phyloP scores from a whole-genome alignment of 345 rosid genomes.

The Brassica nigra region DNA sequence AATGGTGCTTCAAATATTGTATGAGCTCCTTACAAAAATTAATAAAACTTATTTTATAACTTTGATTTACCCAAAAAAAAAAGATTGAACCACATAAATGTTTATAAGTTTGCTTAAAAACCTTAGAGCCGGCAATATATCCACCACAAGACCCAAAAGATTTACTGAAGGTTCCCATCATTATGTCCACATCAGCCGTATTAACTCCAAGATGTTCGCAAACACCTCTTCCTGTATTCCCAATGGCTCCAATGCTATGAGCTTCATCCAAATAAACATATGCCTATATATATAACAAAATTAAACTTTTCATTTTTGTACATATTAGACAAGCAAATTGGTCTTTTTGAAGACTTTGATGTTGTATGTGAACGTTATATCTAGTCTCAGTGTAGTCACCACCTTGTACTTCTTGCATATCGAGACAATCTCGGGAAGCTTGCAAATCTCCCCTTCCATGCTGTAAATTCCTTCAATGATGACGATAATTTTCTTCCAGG shows the following conservation, averaged over 20 bases:
- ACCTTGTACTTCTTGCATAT: conserved; percentile 94
- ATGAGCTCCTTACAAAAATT: conserved; percentile 68
- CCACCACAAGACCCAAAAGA: conserved; percentile 99
- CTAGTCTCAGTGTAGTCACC: conserved; percentile 25
- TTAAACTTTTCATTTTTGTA: not conserved
- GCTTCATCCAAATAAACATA: conserved; percentile 94
- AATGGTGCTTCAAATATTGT: conserved; percentile 64
- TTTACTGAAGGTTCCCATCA: conserved; percentile 99
- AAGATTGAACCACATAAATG: not conserved
- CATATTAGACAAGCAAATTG: conserved; percentile 12
- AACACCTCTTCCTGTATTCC: conserved; percentile 90
- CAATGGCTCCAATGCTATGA: conserved; percentile 98
- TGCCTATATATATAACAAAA: conserved; percentile 47
- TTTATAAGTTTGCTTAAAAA: conserved; percentile 27
- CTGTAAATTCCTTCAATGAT: conserved; percentile 92
- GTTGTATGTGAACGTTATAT: not conserved
- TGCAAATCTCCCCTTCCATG: conserved; percentile 94
- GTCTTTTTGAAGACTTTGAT: conserved; percentile 1
- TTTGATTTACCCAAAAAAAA: not conserved
- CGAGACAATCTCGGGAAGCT: conserved; percentile 86
- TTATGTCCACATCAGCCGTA: conserved; percentile 86
- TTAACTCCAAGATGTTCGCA: conserved; percentile 95
- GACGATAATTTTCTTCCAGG: conserved; percentile 94
- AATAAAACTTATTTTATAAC: not conserved
- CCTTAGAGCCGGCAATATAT: conserved; percentile 96